phyloP scores from a whole-genome alignment of 148 eudicot species.

The Heliamphora exappendiculata region DNA sequence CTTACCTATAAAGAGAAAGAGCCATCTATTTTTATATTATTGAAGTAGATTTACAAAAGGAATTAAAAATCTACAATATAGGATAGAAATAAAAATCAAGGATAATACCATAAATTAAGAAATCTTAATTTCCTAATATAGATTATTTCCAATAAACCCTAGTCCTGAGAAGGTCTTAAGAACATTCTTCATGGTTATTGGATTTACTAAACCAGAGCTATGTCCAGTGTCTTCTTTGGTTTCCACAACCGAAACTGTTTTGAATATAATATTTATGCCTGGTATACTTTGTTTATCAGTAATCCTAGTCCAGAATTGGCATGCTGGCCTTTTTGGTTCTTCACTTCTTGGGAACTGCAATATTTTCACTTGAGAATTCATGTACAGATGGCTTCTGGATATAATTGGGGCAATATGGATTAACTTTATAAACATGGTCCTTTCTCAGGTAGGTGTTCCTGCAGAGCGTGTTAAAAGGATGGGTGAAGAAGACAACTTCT shows the following conservation, averaged over 20 bases:
- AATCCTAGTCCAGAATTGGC: no score
- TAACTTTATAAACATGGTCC: neutral
- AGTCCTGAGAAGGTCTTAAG: neutral
- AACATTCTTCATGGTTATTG: constrained; percentile 1
- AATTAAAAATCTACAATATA: no score
- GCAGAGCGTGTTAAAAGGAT: constrained; percentile 69
- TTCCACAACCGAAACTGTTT: neutral
- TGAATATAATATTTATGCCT: neutral
- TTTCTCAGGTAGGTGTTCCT: constrained; percentile 78
- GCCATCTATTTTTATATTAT: no score
- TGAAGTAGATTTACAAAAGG: no score
- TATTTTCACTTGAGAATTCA: neutral
- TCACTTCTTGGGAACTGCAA: neutral
- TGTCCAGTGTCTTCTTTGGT: neutral
- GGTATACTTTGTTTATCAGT: neutral
- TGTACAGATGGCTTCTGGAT: neutral
- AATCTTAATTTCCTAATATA: no score
- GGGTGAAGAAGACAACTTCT: constrained; percentile 96
- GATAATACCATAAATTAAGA: no score
- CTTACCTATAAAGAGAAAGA: no score
- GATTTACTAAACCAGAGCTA: constrained; percentile 1
- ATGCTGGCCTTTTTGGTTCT: neutral
- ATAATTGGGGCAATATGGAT: neutral
- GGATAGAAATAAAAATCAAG: no score
- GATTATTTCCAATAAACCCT: no score